phyloP scores from a whole-genome alignment of 768 basidiomycete species.

The Pleurotus pulmonarius region DNA sequence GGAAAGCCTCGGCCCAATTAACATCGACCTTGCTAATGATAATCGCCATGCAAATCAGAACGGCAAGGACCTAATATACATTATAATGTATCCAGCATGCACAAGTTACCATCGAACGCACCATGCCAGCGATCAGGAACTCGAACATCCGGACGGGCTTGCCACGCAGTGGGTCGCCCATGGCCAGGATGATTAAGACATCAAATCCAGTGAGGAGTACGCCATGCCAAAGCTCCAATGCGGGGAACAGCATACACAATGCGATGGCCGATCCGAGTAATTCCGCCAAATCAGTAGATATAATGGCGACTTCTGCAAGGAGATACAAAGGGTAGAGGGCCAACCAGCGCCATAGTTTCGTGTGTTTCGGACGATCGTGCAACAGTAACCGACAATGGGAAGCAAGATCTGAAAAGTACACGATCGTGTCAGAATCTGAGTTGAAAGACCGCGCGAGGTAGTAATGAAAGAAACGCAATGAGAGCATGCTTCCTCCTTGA shows the following conservation, averaged over 20 bases:
- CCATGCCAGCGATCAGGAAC: constrained; percentile 56
- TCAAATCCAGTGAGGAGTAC: constrained; percentile 68
- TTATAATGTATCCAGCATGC: neutral
- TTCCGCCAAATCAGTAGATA: constrained; percentile 79
- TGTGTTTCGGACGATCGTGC: constrained; percentile 60
- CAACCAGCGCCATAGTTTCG: constrained; percentile 51
- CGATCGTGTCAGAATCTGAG: neutral
- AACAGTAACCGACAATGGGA: constrained; percentile 61
- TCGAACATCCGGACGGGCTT: constrained; percentile 71
- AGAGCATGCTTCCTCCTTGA: too few relatives aligned
- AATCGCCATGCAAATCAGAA: constrained; percentile 75
- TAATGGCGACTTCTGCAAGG: constrained; percentile 67
- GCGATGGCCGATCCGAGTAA: constrained; percentile 81
- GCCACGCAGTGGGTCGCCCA: constrained; percentile 67
- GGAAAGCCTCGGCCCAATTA: constrained; percentile 69
- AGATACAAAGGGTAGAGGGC: constrained; percentile 63
- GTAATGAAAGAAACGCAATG: constrained; percentile 7
- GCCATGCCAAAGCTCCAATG: constrained; percentile 64
- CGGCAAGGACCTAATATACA: constrained; percentile 51
- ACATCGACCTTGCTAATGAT: constrained; percentile 71
- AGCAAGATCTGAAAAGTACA: constrained; percentile 36
- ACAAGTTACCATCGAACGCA: constrained; percentile 24
- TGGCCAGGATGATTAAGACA: constrained; percentile 64
- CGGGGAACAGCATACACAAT: constrained; percentile 69
- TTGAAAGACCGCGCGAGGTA: neutral